These are phyloP conservation scores for Adansonia madagascariensis DNA, from an alignment of 441 rosid genomes.

Conservation along the genomic window DNA sequence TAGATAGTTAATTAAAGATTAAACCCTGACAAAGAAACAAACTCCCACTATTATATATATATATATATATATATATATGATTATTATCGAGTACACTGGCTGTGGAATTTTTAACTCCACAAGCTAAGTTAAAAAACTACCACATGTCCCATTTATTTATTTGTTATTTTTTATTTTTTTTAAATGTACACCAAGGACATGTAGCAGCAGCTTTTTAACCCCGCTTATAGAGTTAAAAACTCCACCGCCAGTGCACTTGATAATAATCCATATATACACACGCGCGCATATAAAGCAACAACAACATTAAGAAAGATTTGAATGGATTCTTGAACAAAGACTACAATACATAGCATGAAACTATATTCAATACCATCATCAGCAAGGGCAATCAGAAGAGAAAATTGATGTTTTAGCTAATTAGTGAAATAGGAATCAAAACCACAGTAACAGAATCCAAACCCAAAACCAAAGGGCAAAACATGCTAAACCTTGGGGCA, in stretches of 20 bases:
- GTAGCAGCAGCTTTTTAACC: too few species aligned
- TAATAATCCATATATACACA: too few species aligned
- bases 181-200: too few species aligned
- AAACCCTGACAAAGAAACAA: not conserved
- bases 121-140: too few species aligned
- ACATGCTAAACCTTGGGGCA: not conserved
- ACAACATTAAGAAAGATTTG: conserved; percentile 6
- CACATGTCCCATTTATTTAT: too few species aligned
- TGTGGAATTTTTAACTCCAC: too few species aligned
- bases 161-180: too few species aligned
- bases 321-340: not conserved
- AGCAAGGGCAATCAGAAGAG: not conserved
- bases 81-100: too few species aligned
- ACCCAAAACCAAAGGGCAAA: conserved; percentile 10
- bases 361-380: conserved; percentile 5
- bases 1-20: not conserved
- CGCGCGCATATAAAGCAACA: not conserved
- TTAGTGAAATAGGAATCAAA: not conserved
- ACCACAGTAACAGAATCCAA: not conserved
- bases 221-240: too few species aligned
- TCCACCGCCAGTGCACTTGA: too few species aligned
- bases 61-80: too few species aligned
- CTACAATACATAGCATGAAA: not conserved
- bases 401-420: not conserved
- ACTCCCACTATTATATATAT: too few species aligned